These are phyloP conservation scores for Flueggea neowawraea DNA, from an alignment of 441 rosid species.

Conservation along the genomic window DNA sequence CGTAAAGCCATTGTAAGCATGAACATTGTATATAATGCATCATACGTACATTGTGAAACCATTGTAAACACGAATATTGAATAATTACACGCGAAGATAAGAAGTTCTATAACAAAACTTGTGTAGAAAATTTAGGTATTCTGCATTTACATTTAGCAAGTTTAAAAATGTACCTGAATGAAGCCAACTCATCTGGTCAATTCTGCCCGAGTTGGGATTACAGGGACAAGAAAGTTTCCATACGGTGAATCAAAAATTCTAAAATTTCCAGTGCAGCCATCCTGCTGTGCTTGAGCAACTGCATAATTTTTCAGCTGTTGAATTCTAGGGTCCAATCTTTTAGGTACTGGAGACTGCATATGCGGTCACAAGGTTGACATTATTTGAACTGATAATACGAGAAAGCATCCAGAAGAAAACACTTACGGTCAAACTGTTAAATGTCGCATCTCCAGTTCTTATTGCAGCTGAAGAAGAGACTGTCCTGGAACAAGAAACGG, in stretches of 20 bases:
- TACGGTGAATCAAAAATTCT: constrained; percentile 43
- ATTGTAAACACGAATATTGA: no score
- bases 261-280: constrained; percentile 42
- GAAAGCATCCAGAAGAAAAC: neutral
- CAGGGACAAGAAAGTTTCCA: constrained; percentile 56
- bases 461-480: constrained; percentile 16
- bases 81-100: no score
- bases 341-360: constrained; percentile 20
- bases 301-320: constrained; percentile 38
- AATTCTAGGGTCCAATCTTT: constrained; percentile 20
- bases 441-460: constrained; percentile 16
- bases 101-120: no score
- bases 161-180: no score
- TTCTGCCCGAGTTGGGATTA: constrained; percentile 44
- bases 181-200: constrained; percentile 20
- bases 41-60: no score
- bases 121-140: no score
- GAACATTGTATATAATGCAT: no score
- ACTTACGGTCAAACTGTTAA: constrained; percentile 9
- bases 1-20: no score
- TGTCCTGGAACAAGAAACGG: constrained; percentile 11
- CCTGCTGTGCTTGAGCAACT: constrained; percentile 49
- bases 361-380: neutral
- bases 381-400: neutral
- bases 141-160: no score